A percentile compares a stretch with the other conserved stretches of the same genome.
phyloP scores from a whole-genome alignment of 169 alveolate species.

The Pseudocohnilembus persalinus region DNA sequence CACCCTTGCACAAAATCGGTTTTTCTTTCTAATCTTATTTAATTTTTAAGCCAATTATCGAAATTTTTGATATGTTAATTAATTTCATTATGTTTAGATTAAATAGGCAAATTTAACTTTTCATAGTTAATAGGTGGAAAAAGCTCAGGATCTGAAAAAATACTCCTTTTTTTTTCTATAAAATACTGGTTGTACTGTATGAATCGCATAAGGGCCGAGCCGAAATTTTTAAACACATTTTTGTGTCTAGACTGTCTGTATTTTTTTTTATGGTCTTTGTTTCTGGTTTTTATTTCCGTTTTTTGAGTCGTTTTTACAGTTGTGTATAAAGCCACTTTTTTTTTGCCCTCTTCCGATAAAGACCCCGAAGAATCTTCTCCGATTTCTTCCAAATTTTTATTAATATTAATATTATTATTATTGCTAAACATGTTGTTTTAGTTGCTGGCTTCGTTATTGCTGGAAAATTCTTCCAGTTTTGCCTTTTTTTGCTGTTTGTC shows the following conservation, averaged over 20 bases:
- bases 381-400: too few species aligned
- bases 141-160: too few species aligned
- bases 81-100: too few species aligned
- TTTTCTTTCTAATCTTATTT: conserved; percentile 1
- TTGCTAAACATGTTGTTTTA: too few species aligned
- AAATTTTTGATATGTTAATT: neutral
- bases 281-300: neutral
- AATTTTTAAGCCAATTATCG: neutral
- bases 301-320: neutral
- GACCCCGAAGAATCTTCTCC: neutral
- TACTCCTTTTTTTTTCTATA: neutral
- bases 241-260: conserved; percentile 26
- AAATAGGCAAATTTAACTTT: too few species aligned
- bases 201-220: conserved; percentile 7
- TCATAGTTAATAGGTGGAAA: too few species aligned
- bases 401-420: too few species aligned
- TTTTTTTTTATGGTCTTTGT: neutral
- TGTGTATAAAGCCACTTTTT: neutral
- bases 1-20: conserved; percentile 10
- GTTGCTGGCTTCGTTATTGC: neutral
- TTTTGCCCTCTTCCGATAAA: neutral
- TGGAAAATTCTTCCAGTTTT: neutral
- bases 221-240: conserved; percentile 26
- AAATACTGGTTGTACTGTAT: conserved; percentile 1
- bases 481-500: neutral